A percentile compares a stretch with the other conserved stretches of the same genome.
phyloP scores from a whole-genome alignment of 192 early-diverging fungal species.

The Backusella westeae region DNA sequence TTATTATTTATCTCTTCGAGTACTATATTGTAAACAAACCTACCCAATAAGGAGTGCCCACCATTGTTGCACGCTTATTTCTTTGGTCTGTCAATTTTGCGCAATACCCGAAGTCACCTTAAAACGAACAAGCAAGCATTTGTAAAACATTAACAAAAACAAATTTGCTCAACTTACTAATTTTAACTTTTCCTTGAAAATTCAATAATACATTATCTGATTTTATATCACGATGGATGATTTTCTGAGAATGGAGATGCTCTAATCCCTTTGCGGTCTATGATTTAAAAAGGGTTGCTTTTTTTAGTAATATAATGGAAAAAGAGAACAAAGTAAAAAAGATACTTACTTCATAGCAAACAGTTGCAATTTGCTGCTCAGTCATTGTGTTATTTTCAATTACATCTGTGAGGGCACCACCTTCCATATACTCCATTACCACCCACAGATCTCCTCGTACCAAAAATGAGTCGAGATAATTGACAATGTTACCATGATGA shows the following conservation, averaged over 20 bases:
- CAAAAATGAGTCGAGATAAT: conserved; percentile 83
- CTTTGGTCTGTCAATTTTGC: conserved; percentile 72
- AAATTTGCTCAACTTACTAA: conserved; percentile 43
- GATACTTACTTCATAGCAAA: conserved; percentile 61
- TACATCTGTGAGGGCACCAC: conserved; percentile 80
- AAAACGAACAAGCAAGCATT: not conserved
- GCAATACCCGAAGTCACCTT: conserved; percentile 88
- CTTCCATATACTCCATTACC: conserved; percentile 94
- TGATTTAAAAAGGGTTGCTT: not conserved
- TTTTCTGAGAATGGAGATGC: conserved; percentile 71
- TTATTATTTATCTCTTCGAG: not conserved
- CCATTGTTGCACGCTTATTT: conserved; percentile 82
- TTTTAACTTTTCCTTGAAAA: conserved; percentile 69
- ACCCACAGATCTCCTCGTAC: conserved; percentile 83
- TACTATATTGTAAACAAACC: not conserved
- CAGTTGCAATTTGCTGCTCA: conserved; percentile 82
- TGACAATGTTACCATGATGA: conserved; percentile 82
- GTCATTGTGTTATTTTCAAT: conserved; percentile 80
- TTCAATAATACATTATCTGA: conserved; percentile 80
- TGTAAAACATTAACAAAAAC: not conserved
- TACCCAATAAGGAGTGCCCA: conserved; percentile 86
- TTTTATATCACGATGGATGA: conserved; percentile 91
- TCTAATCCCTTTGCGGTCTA: conserved; percentile 70
- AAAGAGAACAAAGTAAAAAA: not conserved
- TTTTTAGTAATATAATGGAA: not conserved